A percentile compares a stretch with the other conserved stretches of the same genome.
phyloP scores from a whole-genome alignment of 2,329 filamentous ascomycete genomes.

The Emergomyces africanus region DNA sequence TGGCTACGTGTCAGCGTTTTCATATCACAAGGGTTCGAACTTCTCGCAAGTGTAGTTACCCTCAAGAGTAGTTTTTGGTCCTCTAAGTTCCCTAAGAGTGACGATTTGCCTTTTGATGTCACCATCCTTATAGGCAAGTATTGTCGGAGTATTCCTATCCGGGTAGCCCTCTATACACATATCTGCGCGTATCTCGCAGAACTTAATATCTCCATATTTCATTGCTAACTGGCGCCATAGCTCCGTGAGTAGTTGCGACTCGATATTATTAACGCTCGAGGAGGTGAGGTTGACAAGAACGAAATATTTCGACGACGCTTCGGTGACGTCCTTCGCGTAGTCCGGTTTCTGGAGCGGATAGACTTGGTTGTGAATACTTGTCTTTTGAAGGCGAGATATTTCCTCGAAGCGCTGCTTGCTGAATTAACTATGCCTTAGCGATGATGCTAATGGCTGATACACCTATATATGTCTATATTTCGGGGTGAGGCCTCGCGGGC shows the following conservation, averaged over 20 bases:
- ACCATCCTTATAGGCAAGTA: slow-evolving; percentile 81
- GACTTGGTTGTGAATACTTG: slow-evolving; percentile 74
- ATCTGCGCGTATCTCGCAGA: slow-evolving; percentile 85
- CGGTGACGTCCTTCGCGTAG: slow-evolving; percentile 81
- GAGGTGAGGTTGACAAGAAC: slow-evolving; percentile 73
- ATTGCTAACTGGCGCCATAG: slow-evolving; percentile 73
- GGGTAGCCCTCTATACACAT: slow-evolving; percentile 96
- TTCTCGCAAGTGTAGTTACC: slow-evolving; percentile 19
- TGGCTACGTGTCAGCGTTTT: neutral
- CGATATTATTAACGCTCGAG: slow-evolving; percentile 63
- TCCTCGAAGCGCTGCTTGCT: slow-evolving; percentile 75
- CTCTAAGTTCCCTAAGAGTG: slow-evolving; percentile 69
- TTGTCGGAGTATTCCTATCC: slow-evolving; percentile 86
- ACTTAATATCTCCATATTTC: slow-evolving; percentile 91
- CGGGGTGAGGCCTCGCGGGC: neutral
- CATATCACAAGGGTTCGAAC: neutral
- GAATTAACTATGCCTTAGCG: neutral
- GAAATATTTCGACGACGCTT: slow-evolving; percentile 59
- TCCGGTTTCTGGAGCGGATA: slow-evolving; percentile 93
- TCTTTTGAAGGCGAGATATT: slow-evolving; percentile 59
- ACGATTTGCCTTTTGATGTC: slow-evolving; percentile 87
- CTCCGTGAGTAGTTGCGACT: slow-evolving; percentile 71
- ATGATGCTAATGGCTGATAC: neutral
- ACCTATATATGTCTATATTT: neutral
- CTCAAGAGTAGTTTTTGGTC: slow-evolving; percentile 54